Percentiles rank a stretch among this genome's conserved stretches.
These are phyloP conservation scores for Arthrobotrys musiformis DNA, from an alignment of 2,329 filamentous ascomycete genomes.

Conservation along the genomic window DNA sequence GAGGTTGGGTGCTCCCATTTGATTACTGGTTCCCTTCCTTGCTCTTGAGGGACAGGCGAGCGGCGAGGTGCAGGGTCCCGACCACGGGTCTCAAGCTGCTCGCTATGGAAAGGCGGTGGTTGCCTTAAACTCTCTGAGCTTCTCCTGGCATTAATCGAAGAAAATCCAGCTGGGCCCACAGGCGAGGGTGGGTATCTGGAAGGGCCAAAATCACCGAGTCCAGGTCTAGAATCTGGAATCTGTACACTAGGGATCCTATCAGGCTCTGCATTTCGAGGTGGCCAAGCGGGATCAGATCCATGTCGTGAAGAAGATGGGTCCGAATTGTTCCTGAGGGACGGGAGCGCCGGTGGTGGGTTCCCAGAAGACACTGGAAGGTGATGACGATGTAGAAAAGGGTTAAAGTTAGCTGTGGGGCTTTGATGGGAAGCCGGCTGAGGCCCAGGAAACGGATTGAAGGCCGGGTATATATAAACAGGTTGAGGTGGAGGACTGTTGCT, in stretches of 20 bases:
- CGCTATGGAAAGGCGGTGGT: constrained; percentile 12
- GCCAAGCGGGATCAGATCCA: constrained; percentile 33
- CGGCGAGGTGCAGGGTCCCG: constrained; percentile 31
- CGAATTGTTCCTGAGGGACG: constrained; percentile 31
- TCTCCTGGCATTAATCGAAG: constrained; percentile 47
- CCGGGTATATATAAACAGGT: constrained; percentile 44
- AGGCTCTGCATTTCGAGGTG: constrained; percentile 25
- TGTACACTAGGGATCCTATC: constrained; percentile 42
- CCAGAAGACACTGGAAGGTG: constrained; percentile 42
- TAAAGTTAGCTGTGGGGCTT: constrained; percentile 45
- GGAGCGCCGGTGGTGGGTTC: constrained; percentile 22
- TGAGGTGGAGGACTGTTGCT: constrained; percentile 48
- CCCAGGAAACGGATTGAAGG: constrained; percentile 40
- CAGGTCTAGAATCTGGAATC: constrained; percentile 49
- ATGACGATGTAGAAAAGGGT: constrained; percentile 51
- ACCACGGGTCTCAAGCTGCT: constrained; percentile 30
- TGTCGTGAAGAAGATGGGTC: constrained; percentile 14
- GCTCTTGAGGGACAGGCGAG: constrained; percentile 37
- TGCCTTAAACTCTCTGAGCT: constrained; percentile 43
- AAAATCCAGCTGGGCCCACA: constrained; percentile 26
- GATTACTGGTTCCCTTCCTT: constrained; percentile 24
- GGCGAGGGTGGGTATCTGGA: constrained; percentile 52
- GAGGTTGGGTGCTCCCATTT: constrained; percentile 45
- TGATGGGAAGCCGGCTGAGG: constrained; percentile 21
- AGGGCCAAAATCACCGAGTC: constrained; percentile 49